Conservation (phyloP, 139 green algal genomes). For the Spirogloea muscicola region DNA sequence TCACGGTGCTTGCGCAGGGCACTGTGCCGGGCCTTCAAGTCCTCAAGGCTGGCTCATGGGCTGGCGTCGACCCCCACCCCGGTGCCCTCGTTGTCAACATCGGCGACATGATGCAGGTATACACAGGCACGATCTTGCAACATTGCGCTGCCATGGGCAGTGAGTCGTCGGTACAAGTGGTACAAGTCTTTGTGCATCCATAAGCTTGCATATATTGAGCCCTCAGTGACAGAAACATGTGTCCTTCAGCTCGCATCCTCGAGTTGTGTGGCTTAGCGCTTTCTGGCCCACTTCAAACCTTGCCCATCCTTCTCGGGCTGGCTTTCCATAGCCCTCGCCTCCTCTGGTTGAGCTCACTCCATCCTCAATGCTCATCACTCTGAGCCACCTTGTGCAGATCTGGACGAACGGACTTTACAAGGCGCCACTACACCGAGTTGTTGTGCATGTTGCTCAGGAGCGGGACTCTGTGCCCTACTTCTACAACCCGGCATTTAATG, state of each 20-base stretch:
- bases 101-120: slow-evolving; percentile 49
- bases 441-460: slow-evolving; percentile 11
- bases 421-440: slow-evolving; percentile 57
- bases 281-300: no score
- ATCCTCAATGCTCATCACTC: no score
- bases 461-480: slow-evolving; percentile 56
- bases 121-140: not conserved
- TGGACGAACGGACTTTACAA: no score
- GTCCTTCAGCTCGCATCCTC: no score
- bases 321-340: no score
- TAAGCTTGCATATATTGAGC: no score
- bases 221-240: no score
- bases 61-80: slow-evolving; percentile 6
- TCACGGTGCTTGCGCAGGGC: slow-evolving; percentile 60
- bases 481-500: slow-evolving; percentile 51
- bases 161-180: not conserved
- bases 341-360: no score
- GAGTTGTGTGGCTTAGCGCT: no score
- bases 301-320: no score
- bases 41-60: slow-evolving; percentile 32
- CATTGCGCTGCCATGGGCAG: not conserved
- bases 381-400: no score
- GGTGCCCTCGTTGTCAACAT: slow-evolving; percentile 54
- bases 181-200: no score
- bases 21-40: slow-evolving; percentile 55